These are phyloP conservation scores for Henningerozyma blattae DNA, from an alignment of 805 yeast species.

Conservation along the genomic window DNA sequence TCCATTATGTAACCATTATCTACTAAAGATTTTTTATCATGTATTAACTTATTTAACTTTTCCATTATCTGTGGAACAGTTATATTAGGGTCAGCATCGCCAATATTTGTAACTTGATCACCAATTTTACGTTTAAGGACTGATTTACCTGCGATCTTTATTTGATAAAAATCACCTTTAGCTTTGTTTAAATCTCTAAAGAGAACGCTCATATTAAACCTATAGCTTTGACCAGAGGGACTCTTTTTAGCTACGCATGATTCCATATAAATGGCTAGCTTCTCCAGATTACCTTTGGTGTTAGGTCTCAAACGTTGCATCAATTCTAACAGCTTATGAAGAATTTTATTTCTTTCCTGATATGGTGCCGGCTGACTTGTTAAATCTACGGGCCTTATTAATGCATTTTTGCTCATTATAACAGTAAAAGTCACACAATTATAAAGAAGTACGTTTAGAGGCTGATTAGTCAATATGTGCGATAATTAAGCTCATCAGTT, in stretches of 20 bases:
- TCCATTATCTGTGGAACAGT: slow-evolving; percentile 10
- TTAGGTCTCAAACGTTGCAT: slow-evolving; percentile 11
- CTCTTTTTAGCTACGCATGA: slow-evolving; percentile 17
- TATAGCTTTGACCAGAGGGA: slow-evolving; percentile 18
- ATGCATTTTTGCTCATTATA: too few species aligned
- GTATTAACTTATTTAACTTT: slow-evolving; percentile 9
- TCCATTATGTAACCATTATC: slow-evolving; percentile 18
- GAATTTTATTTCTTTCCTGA: slow-evolving; percentile 21
- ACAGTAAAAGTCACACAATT: too few species aligned
- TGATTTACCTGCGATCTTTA: slow-evolving; percentile 14
- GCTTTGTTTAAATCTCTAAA: slow-evolving; percentile 19
- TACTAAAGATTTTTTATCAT: slow-evolving; percentile 9
- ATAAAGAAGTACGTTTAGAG: too few species aligned
- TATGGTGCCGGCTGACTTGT: slow-evolving; percentile 20
- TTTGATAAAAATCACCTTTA: slow-evolving; percentile 18
- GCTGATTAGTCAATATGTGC: too few species aligned
- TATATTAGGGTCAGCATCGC: slow-evolving; percentile 1
- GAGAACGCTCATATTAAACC: slow-evolving; percentile 21
- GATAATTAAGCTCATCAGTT: too few species aligned
- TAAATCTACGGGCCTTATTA: slow-evolving; percentile 18
- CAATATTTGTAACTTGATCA: not conserved
- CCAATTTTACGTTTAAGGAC: slow-evolving; percentile 1
- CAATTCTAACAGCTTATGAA: slow-evolving; percentile 16
- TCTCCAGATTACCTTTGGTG: slow-evolving; percentile 5
- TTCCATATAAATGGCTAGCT: slow-evolving; percentile 18